Evolutionary conservation across 768 basidiomycete genomes (phyloP).

Genomic region (Russula lepida): DNA sequence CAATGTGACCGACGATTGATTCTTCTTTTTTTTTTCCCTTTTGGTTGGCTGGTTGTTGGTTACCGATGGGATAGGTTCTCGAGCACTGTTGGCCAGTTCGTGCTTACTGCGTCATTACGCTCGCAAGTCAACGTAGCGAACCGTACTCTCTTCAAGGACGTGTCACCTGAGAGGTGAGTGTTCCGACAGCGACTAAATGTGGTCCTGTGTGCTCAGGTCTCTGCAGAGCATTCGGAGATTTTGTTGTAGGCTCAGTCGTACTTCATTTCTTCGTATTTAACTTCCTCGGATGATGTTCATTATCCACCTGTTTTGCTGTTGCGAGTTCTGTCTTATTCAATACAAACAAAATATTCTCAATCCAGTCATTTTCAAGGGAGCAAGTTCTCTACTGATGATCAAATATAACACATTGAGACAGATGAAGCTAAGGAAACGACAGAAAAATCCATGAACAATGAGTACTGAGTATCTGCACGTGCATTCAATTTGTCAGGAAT

Average conservation of each 20-base stretch:
- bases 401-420: background rate
- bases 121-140: constrained; percentile 88
- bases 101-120: constrained; percentile 84
- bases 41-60: background rate
- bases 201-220: background rate
- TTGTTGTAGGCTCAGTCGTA: constrained; percentile 88
- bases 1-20: background rate
- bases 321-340: background rate
- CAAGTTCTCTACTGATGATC: background rate
- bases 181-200: background rate
- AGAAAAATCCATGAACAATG: background rate
- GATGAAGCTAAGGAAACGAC: background rate
- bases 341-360: background rate
- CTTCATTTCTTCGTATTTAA: constrained; percentile 99
- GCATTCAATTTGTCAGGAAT: background rate
- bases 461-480: background rate
- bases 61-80: constrained; percentile 52
- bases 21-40: background rate
- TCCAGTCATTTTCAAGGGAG: background rate
- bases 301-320: background rate
- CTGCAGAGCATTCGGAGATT: constrained; percentile 91
- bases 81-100: constrained; percentile 94
- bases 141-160: constrained; percentile 72
- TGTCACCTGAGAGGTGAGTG: constrained; percentile 87
- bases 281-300: constrained; percentile 67